Base-by-base conservation (phyloP, 306 rosid species). In the Cyclanthera cordifolia region DNA sequence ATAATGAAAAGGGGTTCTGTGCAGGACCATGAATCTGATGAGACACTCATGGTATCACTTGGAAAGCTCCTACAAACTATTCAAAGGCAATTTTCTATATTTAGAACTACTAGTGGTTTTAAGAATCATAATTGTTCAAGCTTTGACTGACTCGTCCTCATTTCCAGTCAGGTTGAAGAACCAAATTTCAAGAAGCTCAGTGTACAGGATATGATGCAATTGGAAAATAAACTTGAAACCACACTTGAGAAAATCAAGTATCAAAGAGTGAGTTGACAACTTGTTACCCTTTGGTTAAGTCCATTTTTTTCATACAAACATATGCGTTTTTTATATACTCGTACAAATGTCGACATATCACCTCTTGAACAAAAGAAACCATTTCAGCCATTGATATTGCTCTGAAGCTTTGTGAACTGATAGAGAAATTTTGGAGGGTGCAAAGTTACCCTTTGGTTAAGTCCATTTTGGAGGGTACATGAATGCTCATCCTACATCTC, bases 251-350 rank as follows among this genome's bases (percentile, higher is more conserved):
- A 54, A 48, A 70, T 72, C 54, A 69, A 70, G 53, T 23, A 8
- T 34, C 72, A 55, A 47, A 78, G 75, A 77, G 82, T 78, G 58
- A 67, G 63, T 77, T 67, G 3, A 58, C n/a, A 17, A 59, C 67
- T 59, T 25, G 39, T 56, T 34, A 59, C n/a, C 67, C 46, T 27
- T 30, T 32, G 11, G 3, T 30, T 11, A 28, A 32, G 3, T 32
- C 37, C 4, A 32, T 32, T 32, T 32, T 6, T 1, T 4, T 32
- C 37, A 32, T 32, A 32, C 37, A 1, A 3, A 6, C 37, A 4
- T 32, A 32, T 32, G 37, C n/a, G n/a, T n/a, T n/a, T n/a, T n/a
- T n/a, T n/a, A n/a, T 32, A 32, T 32, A 32, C 37, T 32, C 5
- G 4, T 32, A 32, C 37, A 32, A 32, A 32, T 32, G 37, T 32